Evolutionary conservation across 257 asterid species (phyloP), one percentile per base, ranked within the genome.

Genomic region (Nicotiana tomentosiformis): DNA sequence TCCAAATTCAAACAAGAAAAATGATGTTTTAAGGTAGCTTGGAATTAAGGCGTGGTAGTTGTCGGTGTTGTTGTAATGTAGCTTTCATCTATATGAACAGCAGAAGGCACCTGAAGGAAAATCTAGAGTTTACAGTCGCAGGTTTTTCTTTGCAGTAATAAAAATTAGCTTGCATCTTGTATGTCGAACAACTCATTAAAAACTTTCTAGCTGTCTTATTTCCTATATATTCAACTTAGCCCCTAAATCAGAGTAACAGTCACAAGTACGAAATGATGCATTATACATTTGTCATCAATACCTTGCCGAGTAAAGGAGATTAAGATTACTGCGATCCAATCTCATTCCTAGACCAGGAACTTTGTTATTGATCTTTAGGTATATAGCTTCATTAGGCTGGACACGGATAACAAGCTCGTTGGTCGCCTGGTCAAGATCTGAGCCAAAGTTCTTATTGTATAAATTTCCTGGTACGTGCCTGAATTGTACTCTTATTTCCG

Each of bases 401-500:
- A 96, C 97, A 33, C 99, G 96, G 79, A 96, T 96, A n/a, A 96
- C 99, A 12, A 96, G 97, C 92, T 96, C 99, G 80, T 96, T 96
- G 15, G 99, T 94, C 60, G 97, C 97, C 84, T 83, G 92, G 87
- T 94, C 99, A 18, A 94, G 94, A 86, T 89, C 93, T 10, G 95
- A 89, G 78, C 99, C 98, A 68, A 93, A 80, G 84, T 82, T 93
- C 26, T 85, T 84, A 43, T 91, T 92, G 88, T 96, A 96, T 82
- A 96, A 85, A 70, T 96, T 94, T 23, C 99, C 99, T 6, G 99
- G 99, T 57, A 96, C 99, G 56, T 89, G 97, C 81, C 99, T 93
- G 83, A 94, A 96, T 91, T 96, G 99, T 29, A 96, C 99, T 86
- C 99, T 85, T 85, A 96, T 96, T 84, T 96, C 99, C 43, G 99